Evolutionary conservation across 2,329 filamentous ascomycete species (phyloP), one percentile per base, ranked within the genome.

Genomic region (Trichoderma koningii): DNA sequence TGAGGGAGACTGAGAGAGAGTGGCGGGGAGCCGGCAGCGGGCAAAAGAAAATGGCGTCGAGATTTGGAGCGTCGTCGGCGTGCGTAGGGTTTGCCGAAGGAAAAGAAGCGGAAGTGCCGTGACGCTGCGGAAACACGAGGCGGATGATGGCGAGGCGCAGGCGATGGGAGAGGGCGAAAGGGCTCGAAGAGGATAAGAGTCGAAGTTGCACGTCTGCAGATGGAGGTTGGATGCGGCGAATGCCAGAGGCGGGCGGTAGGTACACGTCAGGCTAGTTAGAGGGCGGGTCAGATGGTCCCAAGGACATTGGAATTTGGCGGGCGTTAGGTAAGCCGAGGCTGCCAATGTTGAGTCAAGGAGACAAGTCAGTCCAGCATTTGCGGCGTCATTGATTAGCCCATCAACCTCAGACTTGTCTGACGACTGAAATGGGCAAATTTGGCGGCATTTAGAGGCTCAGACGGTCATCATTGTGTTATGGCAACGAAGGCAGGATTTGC

Each of bases 151-250:
- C 7, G 50, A 45, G 26, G 50, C 59, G 59, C 50, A 57, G 21
- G n/a, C 34, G 52, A 51, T 51, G 34, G 52, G 21, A 44, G 38
- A 64, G 10, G 34, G 12, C 34, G 34, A 38, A 38, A 30, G 30
- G 30, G 30, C 30, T 51, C 26, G 44, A 48, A 38, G 14, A 42
- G 48, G 59, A 61, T 28, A 63, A 53, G 51, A 41, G 51, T 56
- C 56, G 52, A 34, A 34, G 47, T 41, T 47, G 47, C 42, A 14
- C 12, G 34, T 38, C 42, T 66, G 68, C 67, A 63, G 66, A 51
- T 60, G 56, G 34, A 52, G 66, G 65, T 60, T 64, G 55, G 60
- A 61, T 63, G 68, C 66, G 63, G 68, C 64, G 69, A 69, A 68
- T 68, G 30, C 50, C 50, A 67, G 62, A 66, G 51, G 60, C 66